Conservation (phyloP, 306 rosid genomes). For the Echinosophora koreensis region DNA sequence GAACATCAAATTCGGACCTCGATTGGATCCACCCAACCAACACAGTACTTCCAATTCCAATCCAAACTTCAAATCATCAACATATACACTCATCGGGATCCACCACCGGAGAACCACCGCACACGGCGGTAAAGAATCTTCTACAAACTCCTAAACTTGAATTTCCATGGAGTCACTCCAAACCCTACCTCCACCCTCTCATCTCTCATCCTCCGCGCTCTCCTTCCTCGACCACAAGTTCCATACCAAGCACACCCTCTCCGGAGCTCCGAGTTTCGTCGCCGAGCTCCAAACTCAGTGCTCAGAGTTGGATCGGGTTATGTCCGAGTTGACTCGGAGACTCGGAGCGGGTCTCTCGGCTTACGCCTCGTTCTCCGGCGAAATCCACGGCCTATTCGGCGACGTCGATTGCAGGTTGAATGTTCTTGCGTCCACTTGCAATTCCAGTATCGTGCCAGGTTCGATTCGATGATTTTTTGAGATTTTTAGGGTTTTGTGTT, state of each 20-base stretch:
- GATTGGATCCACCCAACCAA: slow-evolving; percentile 9
- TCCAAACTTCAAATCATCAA: slow-evolving; percentile 10
- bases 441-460: slow-evolving; percentile 54
- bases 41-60: background rate
- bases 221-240: slow-evolving; percentile 68
- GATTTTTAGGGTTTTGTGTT: background rate
- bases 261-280: slow-evolving; percentile 57
- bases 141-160: background rate
- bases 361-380: slow-evolving; percentile 71
- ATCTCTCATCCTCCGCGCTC: slow-evolving; percentile 64
- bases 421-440: slow-evolving; percentile 59
- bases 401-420: slow-evolving; percentile 55
- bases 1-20: background rate
- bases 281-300: slow-evolving; percentile 72
- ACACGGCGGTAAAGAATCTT: slow-evolving; percentile 35
- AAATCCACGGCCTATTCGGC: slow-evolving; percentile 55
- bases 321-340: slow-evolving; percentile 63
- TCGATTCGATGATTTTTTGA: slow-evolving; percentile 4
- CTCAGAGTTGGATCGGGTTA: slow-evolving; percentile 67
- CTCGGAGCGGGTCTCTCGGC: slow-evolving; percentile 66
- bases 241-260: slow-evolving; percentile 45
- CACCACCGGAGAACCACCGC: slow-evolving; percentile 35
- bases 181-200: slow-evolving; percentile 61
- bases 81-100: slow-evolving; percentile 2
- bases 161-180: slow-evolving; percentile 56